Conservation (phyloP, 164 flowering plant genomes). For the Magnolia sinica region DNA sequence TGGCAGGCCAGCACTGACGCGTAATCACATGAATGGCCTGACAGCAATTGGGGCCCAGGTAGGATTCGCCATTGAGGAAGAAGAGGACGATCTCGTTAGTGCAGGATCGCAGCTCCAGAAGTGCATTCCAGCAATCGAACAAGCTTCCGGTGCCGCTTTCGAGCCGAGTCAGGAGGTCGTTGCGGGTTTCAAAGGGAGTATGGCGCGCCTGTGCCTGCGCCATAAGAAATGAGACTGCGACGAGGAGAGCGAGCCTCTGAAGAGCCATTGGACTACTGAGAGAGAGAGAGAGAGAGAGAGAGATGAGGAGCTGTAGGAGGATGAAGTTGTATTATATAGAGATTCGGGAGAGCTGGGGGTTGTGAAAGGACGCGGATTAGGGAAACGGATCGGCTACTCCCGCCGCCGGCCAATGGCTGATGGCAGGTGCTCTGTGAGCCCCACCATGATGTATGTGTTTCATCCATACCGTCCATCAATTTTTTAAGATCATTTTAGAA, state of each 20-base stretch:
- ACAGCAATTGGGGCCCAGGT: slow-evolving; percentile 23
- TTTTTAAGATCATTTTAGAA: no score
- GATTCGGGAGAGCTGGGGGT: no score
- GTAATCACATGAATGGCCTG: slow-evolving; percentile 13
- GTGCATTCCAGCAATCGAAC: slow-evolving; percentile 43
- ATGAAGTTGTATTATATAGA: no score
- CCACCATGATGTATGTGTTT: no score
- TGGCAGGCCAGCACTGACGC: slow-evolving; percentile 25
- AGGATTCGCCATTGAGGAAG: slow-evolving; percentile 24
- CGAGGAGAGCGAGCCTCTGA: not conserved
- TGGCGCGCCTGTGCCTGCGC: not conserved
- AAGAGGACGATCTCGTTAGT: slow-evolving; percentile 20
- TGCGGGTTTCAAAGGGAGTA: not conserved
- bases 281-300: slow-evolving; percentile 3
- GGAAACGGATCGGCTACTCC: no score
- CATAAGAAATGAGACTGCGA: not conserved
- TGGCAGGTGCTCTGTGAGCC: no score
- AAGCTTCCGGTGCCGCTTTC: not conserved
- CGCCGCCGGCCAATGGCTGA: no score
- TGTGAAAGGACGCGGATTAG: no score
- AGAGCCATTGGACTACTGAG: not conserved
- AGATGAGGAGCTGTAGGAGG: not conserved
- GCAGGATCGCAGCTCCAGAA: slow-evolving; percentile 31
- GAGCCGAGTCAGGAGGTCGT: not conserved
- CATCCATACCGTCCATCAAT: no score